These are phyloP conservation scores for Intubia oerlemansii DNA, from an alignment of 2,329 filamentous ascomycete species.

Conservation along the genomic window DNA sequence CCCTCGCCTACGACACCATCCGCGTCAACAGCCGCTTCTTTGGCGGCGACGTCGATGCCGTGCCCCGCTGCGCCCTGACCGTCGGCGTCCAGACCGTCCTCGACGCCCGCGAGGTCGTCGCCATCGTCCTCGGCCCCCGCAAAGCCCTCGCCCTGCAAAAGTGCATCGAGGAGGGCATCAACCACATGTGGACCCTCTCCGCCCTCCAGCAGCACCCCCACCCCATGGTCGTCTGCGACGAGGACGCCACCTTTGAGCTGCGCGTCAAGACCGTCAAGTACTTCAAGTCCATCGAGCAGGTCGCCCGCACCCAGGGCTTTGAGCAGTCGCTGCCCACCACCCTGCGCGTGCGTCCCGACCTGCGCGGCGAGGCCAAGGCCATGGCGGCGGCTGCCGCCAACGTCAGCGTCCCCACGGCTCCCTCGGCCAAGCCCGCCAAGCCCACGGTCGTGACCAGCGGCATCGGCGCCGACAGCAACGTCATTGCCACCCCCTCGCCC, in stretches of 20 bases:
- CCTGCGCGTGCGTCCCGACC: slow-evolving; percentile 27
- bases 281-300: slow-evolving; percentile 38
- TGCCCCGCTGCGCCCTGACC: slow-evolving; percentile 51
- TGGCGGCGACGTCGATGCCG: slow-evolving; percentile 38
- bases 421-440: slow-evolving; percentile 3
- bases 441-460: background rate
- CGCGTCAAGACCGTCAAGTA: slow-evolving; percentile 45
- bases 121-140: slow-evolving; percentile 51
- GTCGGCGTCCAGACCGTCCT: slow-evolving; percentile 33
- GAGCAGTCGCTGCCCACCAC: slow-evolving; percentile 27
- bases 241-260: slow-evolving; percentile 44
- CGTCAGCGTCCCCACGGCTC: slow-evolving; percentile 8
- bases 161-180: slow-evolving; percentile 53
- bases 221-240: slow-evolving; percentile 54
- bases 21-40: slow-evolving; percentile 58
- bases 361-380: slow-evolving; percentile 14
- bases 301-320: slow-evolving; percentile 23
- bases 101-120: slow-evolving; percentile 52
- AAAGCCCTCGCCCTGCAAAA: slow-evolving; percentile 52
- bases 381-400: slow-evolving; percentile 3
- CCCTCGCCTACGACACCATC: slow-evolving; percentile 57
- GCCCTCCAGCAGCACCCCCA: slow-evolving; percentile 52
- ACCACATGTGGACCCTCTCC: slow-evolving; percentile 65
- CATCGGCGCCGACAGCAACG: slow-evolving; percentile 6
- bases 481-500: slow-evolving; percentile 5